Conservation (phyloP, 768 basidiomycete species). For the Mycena polygramma region DNA sequence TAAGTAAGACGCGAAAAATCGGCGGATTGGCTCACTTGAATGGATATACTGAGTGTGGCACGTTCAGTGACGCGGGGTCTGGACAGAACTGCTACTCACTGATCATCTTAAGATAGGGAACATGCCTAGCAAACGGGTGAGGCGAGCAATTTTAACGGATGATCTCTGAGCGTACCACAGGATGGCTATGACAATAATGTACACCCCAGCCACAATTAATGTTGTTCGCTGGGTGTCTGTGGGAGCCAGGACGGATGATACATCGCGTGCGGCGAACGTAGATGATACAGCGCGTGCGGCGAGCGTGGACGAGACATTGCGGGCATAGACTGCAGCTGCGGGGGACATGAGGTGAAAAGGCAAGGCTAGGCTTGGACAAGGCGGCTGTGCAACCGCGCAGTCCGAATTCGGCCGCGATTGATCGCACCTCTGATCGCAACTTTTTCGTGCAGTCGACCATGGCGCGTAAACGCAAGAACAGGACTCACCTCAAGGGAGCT, state of each 20-base stretch:
- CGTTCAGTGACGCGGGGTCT: slow-evolving; percentile 17
- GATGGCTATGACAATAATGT: slow-evolving; percentile 82
- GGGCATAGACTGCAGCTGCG: neutral
- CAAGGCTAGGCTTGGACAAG: neutral
- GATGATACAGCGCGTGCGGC: too few species aligned
- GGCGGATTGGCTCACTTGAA: slow-evolving; percentile 81
- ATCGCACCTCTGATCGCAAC: too few species aligned
- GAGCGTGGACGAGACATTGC: too few species aligned
- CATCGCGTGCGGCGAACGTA: slow-evolving; percentile 5
- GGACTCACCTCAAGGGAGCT: slow-evolving; percentile 82
- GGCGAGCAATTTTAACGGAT: slow-evolving; percentile 6
- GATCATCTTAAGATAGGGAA: slow-evolving; percentile 78
- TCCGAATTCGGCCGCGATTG: neutral
- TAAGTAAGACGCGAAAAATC: slow-evolving; percentile 9
- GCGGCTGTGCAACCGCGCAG: slow-evolving; percentile 2
- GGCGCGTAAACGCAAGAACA: slow-evolving; percentile 83
- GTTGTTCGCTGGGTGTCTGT: slow-evolving; percentile 81
- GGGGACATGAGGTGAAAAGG: slow-evolving; percentile 26
- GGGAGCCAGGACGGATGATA: slow-evolving; percentile 59
- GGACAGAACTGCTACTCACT: slow-evolving; percentile 61
- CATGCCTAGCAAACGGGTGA: slow-evolving; percentile 68
- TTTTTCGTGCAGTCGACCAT: slow-evolving; percentile 50
- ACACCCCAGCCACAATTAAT: slow-evolving; percentile 83
- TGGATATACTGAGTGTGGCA: slow-evolving; percentile 74
- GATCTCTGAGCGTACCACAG: slow-evolving; percentile 69